Percentiles rank a stretch among this genome's conserved stretches.
Conservation (phyloP, 23 red algal species). For the Gracilariopsis chorda region DNA sequence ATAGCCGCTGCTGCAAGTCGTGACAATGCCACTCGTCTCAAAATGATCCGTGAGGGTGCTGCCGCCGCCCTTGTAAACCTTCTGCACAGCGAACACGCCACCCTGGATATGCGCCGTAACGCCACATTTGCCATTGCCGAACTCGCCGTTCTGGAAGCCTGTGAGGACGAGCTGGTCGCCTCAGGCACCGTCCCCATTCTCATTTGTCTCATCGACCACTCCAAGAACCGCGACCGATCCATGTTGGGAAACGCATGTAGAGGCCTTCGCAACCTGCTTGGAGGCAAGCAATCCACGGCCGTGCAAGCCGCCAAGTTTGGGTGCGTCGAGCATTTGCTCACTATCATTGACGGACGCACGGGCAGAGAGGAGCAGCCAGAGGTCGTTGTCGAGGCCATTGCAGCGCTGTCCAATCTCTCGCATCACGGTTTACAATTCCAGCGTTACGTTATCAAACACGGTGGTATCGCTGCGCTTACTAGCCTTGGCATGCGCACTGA, state of each 20-base stretch:
- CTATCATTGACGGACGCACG: conserved; percentile 34
- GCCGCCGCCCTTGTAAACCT: conserved; percentile 26
- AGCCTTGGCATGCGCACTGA: conserved; percentile 33
- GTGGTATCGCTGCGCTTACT: conserved; percentile 22
- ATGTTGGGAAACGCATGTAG: conserved; percentile 24
- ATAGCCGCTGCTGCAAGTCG: conserved; percentile 43
- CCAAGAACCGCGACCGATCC: conserved; percentile 24
- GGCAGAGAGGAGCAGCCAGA: conserved; percentile 8
- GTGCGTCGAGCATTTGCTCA: conserved; percentile 50
- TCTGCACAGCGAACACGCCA: conserved; percentile 22
- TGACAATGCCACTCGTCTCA: conserved; percentile 37
- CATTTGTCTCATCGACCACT: conserved; percentile 13
- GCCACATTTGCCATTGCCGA: conserved; percentile 47
- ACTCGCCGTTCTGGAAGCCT: conserved; percentile 18
- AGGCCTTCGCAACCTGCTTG: conserved; percentile 42
- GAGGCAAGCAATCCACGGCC: conserved; percentile 18
- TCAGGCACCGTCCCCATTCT: conserved; percentile 36
- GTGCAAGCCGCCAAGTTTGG: conserved; percentile 54
- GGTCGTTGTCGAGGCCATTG: conserved; percentile 46
- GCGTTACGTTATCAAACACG: conserved; percentile 57
- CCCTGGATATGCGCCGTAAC: conserved; percentile 55
- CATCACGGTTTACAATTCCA: conserved; percentile 51
- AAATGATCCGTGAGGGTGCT: conserved; percentile 52
- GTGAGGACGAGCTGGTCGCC: conserved; percentile 38
- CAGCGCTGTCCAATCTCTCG: conserved; percentile 44